phyloP scores from a whole-genome alignment of 2,329 filamentous ascomycete species.

The Periconia digitata region DNA sequence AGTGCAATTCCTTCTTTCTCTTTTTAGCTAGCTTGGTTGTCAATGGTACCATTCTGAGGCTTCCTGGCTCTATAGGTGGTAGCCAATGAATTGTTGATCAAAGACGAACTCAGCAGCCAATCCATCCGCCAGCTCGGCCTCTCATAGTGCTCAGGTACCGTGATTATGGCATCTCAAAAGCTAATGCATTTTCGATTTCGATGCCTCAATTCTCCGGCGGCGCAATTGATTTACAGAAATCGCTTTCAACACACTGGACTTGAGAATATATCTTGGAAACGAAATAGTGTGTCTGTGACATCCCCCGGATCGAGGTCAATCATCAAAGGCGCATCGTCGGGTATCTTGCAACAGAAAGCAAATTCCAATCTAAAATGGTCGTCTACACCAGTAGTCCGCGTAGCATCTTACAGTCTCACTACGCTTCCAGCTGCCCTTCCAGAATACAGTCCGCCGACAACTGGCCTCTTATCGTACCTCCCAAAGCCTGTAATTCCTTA shows the following conservation, averaged over 20 bases:
- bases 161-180: background rate
- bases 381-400: background rate
- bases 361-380: background rate
- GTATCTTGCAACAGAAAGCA: background rate
- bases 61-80: background rate
- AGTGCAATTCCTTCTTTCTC: background rate
- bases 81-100: background rate
- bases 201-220: background rate
- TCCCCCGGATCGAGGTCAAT: background rate
- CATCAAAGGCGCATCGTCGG: background rate
- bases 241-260: background rate
- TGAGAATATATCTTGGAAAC: background rate
- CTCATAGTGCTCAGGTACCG: background rate
- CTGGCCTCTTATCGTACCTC: conserved; percentile 69
- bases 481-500: conserved; percentile 75
- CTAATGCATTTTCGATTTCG: background rate
- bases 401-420: conserved; percentile 12
- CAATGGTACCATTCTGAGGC: background rate
- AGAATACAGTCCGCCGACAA: conserved; percentile 67
- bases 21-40: background rate
- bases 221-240: background rate
- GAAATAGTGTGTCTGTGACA: background rate
- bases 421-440: conserved; percentile 20
- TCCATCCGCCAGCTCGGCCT: background rate
- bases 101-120: background rate